Evolutionary conservation across 2,329 filamentous ascomycete genomes (phyloP), one percentile per base, ranked within the genome.

Genomic region (Claviceps monticola): DNA sequence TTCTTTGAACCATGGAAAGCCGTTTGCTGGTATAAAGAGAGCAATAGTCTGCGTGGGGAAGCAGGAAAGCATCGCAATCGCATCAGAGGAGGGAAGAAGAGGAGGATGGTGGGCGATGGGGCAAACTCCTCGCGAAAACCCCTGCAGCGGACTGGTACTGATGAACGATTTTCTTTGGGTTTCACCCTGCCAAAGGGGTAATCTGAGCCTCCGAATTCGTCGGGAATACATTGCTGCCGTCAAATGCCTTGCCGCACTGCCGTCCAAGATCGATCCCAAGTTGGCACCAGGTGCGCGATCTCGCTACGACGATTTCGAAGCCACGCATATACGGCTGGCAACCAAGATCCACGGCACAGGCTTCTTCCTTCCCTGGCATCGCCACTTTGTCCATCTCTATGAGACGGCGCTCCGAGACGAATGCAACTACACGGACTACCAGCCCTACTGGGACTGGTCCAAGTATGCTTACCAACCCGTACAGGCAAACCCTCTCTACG

Each of bases 371-470:
- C 53, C 67, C 11, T 73, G 69, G 70, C 70, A 73, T 55, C 61
- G 70, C 17, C 68, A 68, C 56, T 72, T 67, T 52, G 56, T 64
- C 2, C 66, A 62, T 54, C 51, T 60, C 0, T 72, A 64, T 52
- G 68, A 73, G 56, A 59, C 64, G 17, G 66, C 62, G 4, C 59
- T 72, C 39, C 62, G 64, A n/a, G 59, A 64, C 1, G 71, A 73
- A 55, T 73, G 71, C 55, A 65, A 64, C 5, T 73, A 71, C 56
- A 59, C 46, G 14, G 54, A 50, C 13, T 38, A 41, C 19, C 53
- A 52, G 14, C 53, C 53, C 21, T 54, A 54, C 50, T 54, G 53
- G 53, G 49, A 49, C 34, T 29, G 21, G 21, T 29, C 43, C 21
- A 45, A 45, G 43, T 45, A 45, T n/a, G 23, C 13, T 3, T 23